Evolutionary conservation across 2,329 filamentous ascomycete species (phyloP), one percentile per base, ranked within the genome.

Genomic region (Neofusicoccum kwambonambiense): DNA sequence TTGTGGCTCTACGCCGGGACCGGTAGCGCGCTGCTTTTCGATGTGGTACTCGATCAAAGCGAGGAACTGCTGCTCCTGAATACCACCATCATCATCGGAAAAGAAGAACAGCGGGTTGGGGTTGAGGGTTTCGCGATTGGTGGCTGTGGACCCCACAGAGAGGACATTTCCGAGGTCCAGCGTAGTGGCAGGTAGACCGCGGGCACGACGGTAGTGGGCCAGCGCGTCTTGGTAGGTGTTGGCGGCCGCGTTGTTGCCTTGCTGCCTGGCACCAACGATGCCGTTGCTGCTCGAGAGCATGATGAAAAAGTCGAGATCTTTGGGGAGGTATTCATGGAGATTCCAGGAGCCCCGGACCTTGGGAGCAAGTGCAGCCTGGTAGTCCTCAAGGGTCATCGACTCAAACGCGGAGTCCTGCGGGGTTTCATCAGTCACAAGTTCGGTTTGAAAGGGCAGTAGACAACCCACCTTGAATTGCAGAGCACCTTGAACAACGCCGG

Each of bases 281-380:
- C 68, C 54, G 3, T 41, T 57, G 15, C 68, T 57, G 13, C 70
- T 70, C 11, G 57, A 69, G 6, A 65, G 66, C 67, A 74, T 70
- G 57, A 68, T 41, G 67, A 75, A 74, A 66, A 74, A 74, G 64
- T 74, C 72, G 2, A 74, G 66, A 9, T 66, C 15, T 64, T 51
- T 37, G n/a, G 58, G 62, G 13, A 64, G 49, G 37, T 66, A 34
- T 13, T 65, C 37, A 66, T 77, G 67, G 0, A 79, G 65, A 27
- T 75, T 73, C 57, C 72, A 70, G 0, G 74, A 72, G 0, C 77
- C 77, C 9, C 68, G 65, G 17, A 80, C 67, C 64, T 80, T 80
- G 6, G 74, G 73, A 0, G 11, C 5, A 0, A 65, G 42, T 0
- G 58, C 67, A 0, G 47, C 37, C 13, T 64, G 51, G 68, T 68